Evolutionary conservation across 805 yeast species (phyloP), one percentile per base, ranked within the genome.

Genomic region (Candida railenensis): DNA sequence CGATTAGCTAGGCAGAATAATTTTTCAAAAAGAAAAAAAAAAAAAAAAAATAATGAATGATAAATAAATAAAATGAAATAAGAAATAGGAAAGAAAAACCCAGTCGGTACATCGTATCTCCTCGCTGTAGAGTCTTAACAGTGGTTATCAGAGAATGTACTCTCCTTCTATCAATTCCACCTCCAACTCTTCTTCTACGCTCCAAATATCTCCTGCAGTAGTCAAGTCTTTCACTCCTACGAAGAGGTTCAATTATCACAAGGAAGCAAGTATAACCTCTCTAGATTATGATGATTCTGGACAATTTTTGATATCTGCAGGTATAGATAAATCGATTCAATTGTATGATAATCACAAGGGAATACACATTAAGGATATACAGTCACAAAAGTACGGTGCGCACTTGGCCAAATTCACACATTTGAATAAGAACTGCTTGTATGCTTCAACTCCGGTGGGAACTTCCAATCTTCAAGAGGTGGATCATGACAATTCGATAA

Each of bases 381-480:
- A 80, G 48, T 84, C 94, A 22, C 91, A 90, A 67, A 94, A 94
- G 60, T 94, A 94, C 56, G 99, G 99, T 1, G 87, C 90, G 47
- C 90, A 89, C 58, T 66, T 88, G 34, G 97, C 96, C 2, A 74
- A 82, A 40, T 94, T 94, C 63, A 83, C 96, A 1, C 95, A 86
- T 57, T 76, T 78, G 37, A 83, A 82, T 39, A 74, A 78, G 47
- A 82, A 83, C 55, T 85, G 94, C 57, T 73, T 92, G 14, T 88
- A 87, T 60, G 90, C 95, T 1, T 87, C 96, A 3, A 89, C 98
- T 0, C 74, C 74, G 5, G 64, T 62, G 5, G 49, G 19, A 7
- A 45, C 58, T 2, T 57, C 50, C 4, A 54, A 45, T 20, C 46
- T 46, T 3, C 65, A 57, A n/a, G 80, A 82, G 60, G 4, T 19